A percentile compares a stretch with the other conserved stretches of the same genome.
Evolutionary conservation across 192 early-diverging fungal genomes (phyloP).

Genomic region (Gonapodya prolifera): DNA sequence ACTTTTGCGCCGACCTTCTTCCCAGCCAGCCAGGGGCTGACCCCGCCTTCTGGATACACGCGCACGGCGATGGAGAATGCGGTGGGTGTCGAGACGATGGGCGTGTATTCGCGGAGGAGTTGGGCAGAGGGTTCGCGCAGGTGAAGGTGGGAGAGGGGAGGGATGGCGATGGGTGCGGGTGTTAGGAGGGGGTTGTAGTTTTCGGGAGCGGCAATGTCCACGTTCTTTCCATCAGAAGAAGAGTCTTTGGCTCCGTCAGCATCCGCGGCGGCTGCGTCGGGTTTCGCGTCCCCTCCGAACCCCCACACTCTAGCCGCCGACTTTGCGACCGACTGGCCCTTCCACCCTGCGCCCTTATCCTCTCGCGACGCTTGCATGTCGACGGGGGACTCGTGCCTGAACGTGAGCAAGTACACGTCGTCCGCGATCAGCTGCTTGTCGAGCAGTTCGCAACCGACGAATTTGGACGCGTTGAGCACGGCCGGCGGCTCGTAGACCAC

Average conservation of each 20-base stretch:
- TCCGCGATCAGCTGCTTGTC: background rate
- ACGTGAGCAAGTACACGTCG: background rate
- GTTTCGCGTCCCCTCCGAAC: background rate
- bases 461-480: background rate
- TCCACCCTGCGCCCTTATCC: background rate
- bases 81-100: background rate
- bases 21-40: background rate
- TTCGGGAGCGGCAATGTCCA: background rate
- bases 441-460: background rate
- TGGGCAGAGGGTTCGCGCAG: background rate
- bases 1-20: background rate
- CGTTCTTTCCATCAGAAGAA: background rate
- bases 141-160: background rate
- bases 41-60: background rate
- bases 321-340: background rate
- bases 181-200: background rate
- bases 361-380: background rate
- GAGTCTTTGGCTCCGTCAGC: background rate
- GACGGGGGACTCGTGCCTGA: background rate
- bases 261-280: too few relatives aligned
- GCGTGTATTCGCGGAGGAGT: background rate
- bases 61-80: background rate
- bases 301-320: background rate
- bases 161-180: background rate
- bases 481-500: background rate